Percentiles rank a stretch among this genome's conserved stretches.
Evolutionary conservation across 208 protist species (phyloP).

Genomic region (Naegleria fowleri): DNA sequence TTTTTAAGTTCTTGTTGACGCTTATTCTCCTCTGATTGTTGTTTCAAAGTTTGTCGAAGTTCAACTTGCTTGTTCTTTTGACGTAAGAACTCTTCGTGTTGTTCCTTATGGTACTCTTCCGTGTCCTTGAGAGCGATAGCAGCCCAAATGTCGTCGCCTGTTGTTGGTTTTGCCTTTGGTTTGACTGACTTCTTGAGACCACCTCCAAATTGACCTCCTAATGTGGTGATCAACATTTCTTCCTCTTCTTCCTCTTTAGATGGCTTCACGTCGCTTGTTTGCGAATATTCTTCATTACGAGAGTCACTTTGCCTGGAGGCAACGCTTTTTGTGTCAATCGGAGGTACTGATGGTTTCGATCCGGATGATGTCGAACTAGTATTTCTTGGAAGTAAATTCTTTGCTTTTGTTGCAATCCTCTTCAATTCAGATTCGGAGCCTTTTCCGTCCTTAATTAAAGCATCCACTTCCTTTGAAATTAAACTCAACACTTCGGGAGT

Average conservation of each 20-base stretch:
- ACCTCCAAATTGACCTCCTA: neutral
- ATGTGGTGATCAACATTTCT: neutral
- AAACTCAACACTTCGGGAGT: neutral
- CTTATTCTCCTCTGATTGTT: neutral
- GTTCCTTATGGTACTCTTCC: neutral
- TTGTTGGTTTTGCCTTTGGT: neutral
- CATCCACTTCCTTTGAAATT: neutral
- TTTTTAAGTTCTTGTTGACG: neutral
- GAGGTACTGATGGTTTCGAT: neutral
- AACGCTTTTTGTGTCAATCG: neutral
- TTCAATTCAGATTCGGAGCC: neutral
- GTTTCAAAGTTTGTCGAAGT: neutral
- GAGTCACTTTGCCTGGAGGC: neutral
- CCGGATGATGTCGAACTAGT: neutral
- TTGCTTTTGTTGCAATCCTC: neutral
- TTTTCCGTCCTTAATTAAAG: neutral
- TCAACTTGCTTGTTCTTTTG: neutral
- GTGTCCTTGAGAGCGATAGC: neutral
- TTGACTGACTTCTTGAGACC: neutral
- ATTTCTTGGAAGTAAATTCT: neutral
- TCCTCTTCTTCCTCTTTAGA: neutral
- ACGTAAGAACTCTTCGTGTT: neutral
- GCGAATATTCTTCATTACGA: no score
- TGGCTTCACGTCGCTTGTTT: neutral
- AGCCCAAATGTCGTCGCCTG: constrained; percentile 14